Conservation (phyloP, 805 yeast species). For the Hanseniaspora thailandica region DNA sequence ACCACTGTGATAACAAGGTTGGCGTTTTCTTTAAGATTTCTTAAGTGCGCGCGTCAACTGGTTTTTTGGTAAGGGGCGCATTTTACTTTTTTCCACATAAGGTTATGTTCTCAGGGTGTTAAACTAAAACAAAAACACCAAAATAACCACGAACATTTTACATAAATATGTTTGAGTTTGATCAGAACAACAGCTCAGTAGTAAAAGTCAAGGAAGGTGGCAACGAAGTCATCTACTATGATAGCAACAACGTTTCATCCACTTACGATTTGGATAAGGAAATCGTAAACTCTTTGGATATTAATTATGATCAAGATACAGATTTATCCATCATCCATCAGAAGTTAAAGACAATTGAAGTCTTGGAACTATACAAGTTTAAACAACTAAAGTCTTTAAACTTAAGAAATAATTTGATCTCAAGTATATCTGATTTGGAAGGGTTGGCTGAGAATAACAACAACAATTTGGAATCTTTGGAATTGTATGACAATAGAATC, state of each 20-base stretch:
- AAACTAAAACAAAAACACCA: neutral
- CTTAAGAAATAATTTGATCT: slow-evolving; percentile 72
- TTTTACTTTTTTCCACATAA: no score
- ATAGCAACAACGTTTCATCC: slow-evolving; percentile 26
- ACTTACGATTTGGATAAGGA: slow-evolving; percentile 29
- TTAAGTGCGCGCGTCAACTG: no score
- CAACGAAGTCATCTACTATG: slow-evolving; percentile 7
- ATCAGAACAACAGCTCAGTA: slow-evolving; percentile 15
- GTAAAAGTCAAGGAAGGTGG: slow-evolving; percentile 7
- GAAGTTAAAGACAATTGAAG: slow-evolving; percentile 54
- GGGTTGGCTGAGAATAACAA: slow-evolving; percentile 37
- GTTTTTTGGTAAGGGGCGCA: no score
- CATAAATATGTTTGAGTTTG: neutral
- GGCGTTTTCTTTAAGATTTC: no score
- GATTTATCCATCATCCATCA: slow-evolving; percentile 40
- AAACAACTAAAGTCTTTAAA: slow-evolving; percentile 47
- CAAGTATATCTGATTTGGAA: slow-evolving; percentile 62
- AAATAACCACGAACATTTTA: neutral
- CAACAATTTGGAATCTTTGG: slow-evolving; percentile 52
- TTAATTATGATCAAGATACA: slow-evolving; percentile 33
- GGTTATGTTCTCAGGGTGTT: neutral
- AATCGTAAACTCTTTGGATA: slow-evolving; percentile 19
- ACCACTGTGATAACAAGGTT: no score
- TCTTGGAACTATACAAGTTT: slow-evolving; percentile 48
- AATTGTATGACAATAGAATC: slow-evolving; percentile 83